Evolutionary conservation across 257 asterid genomes (phyloP), one percentile per base, ranked within the genome.

Genomic region (Nicotiana tabacum): DNA sequence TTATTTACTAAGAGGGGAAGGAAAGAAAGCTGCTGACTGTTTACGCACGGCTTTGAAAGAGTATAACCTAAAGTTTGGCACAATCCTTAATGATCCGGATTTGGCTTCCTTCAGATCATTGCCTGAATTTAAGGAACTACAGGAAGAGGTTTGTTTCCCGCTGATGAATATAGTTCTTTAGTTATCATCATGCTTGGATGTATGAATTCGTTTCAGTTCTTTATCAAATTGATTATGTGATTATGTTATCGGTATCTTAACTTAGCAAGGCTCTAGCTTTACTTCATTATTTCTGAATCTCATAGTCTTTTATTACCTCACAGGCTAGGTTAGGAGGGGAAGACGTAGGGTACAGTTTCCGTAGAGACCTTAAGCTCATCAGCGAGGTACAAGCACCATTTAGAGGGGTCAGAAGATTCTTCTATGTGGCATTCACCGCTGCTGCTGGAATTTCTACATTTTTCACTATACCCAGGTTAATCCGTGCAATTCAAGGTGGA

Each of bases 361-460:
- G 98, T 78, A 92, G 99, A 89, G 99, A 96, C 89, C 97, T 96
- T 16, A 96, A 94, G 88, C 98, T 94, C 84, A 96, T 96, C 58
- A 91, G 98, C 86, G 99, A 96, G 89, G 99, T 96, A 84, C 99
- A 96, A 91, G 98, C 99, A 66, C 99, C 99, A 53, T 96, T 96
- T 83, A 95, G 99, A 55, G 99, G 99, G 35, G 87, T 96, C 83
- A 90, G 98, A 32, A 92, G 87, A 82, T 96, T 96, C 85, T 96
- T 96, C 89, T 96, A 93, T 83, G 93, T 94, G 87, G 97, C 98
- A 60, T 85, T 96, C 66, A 88, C 90, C 15, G 97, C 97, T 30
- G 99, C 98, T 61, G 98, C 99, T 3, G 99, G 99, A 82, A 90
- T 94, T 81, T 94, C 99, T 12, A 81, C 90, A 83, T 84, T 96